Conservation (phyloP, 768 basidiomycete species). For the Aureoboletus auriporus region DNA sequence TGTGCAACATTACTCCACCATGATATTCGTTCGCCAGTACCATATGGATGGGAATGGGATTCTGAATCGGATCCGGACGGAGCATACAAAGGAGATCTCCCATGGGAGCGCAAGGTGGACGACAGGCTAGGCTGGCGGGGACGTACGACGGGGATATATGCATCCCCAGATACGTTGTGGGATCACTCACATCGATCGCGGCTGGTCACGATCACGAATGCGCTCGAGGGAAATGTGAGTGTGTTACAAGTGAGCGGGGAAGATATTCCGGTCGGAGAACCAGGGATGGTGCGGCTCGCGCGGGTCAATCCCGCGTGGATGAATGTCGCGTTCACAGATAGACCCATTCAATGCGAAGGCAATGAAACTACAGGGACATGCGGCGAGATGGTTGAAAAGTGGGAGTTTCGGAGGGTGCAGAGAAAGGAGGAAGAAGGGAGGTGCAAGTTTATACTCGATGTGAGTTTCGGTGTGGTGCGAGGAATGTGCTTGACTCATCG, state of each 20-base stretch:
- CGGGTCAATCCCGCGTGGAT: slow-evolving; percentile 51
- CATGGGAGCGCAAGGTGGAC: slow-evolving; percentile 61
- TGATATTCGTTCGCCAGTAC: slow-evolving; percentile 49
- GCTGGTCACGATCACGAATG: slow-evolving; percentile 42
- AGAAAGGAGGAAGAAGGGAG: slow-evolving; percentile 46
- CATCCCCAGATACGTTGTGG: slow-evolving; percentile 42
- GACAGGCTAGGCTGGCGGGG: slow-evolving; percentile 71
- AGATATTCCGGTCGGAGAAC: slow-evolving; percentile 32
- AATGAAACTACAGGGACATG: slow-evolving; percentile 29
- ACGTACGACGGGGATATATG: slow-evolving; percentile 64
- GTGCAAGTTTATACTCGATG: slow-evolving; percentile 61
- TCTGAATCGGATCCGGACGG: slow-evolving; percentile 24
- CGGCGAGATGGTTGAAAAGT: slow-evolving; percentile 39
- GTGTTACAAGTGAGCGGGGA: slow-evolving; percentile 29
- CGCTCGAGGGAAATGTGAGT: slow-evolving; percentile 35
- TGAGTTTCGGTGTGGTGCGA: slow-evolving; percentile 22
- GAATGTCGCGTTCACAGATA: slow-evolving; percentile 56
- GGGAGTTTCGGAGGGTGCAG: slow-evolving; percentile 48
- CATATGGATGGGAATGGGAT: slow-evolving; percentile 46
- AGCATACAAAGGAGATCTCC: slow-evolving; percentile 45
- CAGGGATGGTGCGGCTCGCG: slow-evolving; percentile 33
- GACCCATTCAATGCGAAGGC: slow-evolving; percentile 39
- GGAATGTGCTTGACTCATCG: no score
- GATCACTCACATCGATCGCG: slow-evolving; percentile 44
- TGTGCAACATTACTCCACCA: slow-evolving; percentile 50